phyloP scores from a whole-genome alignment of 1,139 yeast genomes.

The Waltiozyma sp. region DNA sequence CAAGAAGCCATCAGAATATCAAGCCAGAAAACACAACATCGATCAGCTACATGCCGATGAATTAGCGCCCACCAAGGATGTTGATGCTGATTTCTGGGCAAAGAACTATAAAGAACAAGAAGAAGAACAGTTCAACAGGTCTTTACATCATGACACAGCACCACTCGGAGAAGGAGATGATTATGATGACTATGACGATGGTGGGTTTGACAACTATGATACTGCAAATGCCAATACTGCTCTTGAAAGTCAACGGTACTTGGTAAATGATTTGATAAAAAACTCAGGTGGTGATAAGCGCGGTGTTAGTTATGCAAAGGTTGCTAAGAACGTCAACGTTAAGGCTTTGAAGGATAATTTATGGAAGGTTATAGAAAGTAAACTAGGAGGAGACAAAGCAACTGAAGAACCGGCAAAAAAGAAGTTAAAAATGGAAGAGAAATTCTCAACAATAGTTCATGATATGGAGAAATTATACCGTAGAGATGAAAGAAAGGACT shows the following conservation, averaged over 20 bases:
- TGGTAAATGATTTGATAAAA: conserved; percentile 23
- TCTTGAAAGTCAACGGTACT: conserved; percentile 7
- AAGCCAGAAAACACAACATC: conserved; percentile 2
- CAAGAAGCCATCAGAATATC: conserved; percentile 9
- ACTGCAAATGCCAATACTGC: conserved; percentile 12
- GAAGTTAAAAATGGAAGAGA: conserved; percentile 10
- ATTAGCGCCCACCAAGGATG: conserved; percentile 15
- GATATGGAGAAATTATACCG: conserved; percentile 45
- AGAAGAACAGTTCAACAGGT: conserved; percentile 1
- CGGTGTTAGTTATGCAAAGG: conserved; percentile 63
- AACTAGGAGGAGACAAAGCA: conserved; percentile 4
- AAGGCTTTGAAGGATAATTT: conserved; percentile 68
- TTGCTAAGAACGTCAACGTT: conserved; percentile 81
- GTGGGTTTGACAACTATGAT: conserved; percentile 20
- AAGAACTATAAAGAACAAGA: conserved; percentile 39
- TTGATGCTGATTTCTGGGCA: conserved; percentile 74
- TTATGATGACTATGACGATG: conserved; percentile 17
- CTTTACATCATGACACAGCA: neutral
- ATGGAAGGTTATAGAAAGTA: conserved; percentile 49
- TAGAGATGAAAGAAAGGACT: conserved; percentile 43
- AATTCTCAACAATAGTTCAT: conserved; percentile 36
- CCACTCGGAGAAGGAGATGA: conserved; percentile 13
- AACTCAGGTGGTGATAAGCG: conserved; percentile 32
- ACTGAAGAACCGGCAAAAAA: conserved; percentile 4
- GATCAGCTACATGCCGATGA: conserved; percentile 12